Evolutionary conservation across 2,329 filamentous ascomycete species (phyloP), one percentile per base, ranked within the genome.

Genomic region (Penicillium paneum): DNA sequence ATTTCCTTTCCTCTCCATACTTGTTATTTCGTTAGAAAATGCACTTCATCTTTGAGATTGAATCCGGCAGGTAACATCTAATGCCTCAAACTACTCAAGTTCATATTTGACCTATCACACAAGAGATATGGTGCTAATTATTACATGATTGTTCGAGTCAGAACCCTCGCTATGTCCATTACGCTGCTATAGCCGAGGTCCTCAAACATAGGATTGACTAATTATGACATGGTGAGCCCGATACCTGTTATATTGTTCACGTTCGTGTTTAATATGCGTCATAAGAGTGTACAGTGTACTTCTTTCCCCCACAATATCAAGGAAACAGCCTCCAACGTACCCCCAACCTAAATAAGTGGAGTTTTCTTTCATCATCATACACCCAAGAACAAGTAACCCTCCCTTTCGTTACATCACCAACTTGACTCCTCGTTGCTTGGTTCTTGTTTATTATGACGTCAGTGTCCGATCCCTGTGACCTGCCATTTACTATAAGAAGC

Each of bases 381-480:
- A 15, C 8, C 2, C 10, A 13, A 41, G 19, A 49, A 42, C 47
- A 49, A 34, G 47, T 17, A 17, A 34, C 13, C 3, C 13, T 12
- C 6, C 35, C 2, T 24, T 40, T 24, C 17, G 11, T 44, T 44
- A 44, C 47, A 49, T 49, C 47, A 49, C 28, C 12, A 24, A 36
- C 15, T 11, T 8, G n/a, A 12, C 10, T 26, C 21, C 12, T 26
- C 21, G 10, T 26, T 13, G 15, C 19, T 35, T 21, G 17, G 13
- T 15, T n/a, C 46, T 42, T 49, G 36, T 24, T 49, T 41, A 28
- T 7, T 8, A 32, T 49, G 47, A 49, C 47, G 28, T 49, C 47
- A 49, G 17, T n/a, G 3, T 1, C 3, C 19, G 31, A 21, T 3
- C 15, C 28, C 19, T 32, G 8, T 12, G 5, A 8, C 3, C 21